Evolutionary conservation across 768 basidiomycete species (phyloP).

Genomic region (Suillus decipiens): DNA sequence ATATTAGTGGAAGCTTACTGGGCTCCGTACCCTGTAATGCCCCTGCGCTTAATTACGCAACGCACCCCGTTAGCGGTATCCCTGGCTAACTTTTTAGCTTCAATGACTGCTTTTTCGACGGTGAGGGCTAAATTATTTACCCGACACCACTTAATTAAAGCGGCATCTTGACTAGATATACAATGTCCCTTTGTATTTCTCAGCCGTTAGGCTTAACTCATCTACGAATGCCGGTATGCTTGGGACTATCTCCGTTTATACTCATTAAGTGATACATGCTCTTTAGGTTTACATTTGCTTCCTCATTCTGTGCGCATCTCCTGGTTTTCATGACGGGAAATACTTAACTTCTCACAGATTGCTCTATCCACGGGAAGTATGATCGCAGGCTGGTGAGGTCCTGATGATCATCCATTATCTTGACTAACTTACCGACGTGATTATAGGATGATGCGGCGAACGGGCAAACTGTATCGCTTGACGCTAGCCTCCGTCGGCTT

Average conservation of each 20-base stretch:
- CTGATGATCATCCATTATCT: slow-evolving; percentile 9
- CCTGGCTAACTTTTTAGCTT: slow-evolving; percentile 74
- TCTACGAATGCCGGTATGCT: slow-evolving; percentile 70
- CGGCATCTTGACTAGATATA: slow-evolving; percentile 55
- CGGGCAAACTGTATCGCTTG: slow-evolving; percentile 82
- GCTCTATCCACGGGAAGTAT: slow-evolving; percentile 86
- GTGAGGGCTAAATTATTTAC: slow-evolving; percentile 37
- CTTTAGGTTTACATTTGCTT: slow-evolving; percentile 76
- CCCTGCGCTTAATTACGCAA: slow-evolving; percentile 72
- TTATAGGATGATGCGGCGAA: slow-evolving; percentile 78
- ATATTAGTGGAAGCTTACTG: slow-evolving; percentile 76
- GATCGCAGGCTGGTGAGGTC: slow-evolving; percentile 76
- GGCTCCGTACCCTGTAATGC: slow-evolving; percentile 89
- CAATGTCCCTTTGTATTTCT: slow-evolving; percentile 88
- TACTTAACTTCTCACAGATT: slow-evolving; percentile 46
- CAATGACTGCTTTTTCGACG: slow-evolving; percentile 80
- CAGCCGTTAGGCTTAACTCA: slow-evolving; percentile 70
- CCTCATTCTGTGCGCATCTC: slow-evolving; percentile 76
- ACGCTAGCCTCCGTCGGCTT: slow-evolving; percentile 67
- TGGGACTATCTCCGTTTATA: neutral
- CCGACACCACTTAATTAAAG: slow-evolving; percentile 10
- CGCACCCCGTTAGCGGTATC: slow-evolving; percentile 84
- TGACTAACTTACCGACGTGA: slow-evolving; percentile 13
- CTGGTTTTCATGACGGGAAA: slow-evolving; percentile 14
- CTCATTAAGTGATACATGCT: slow-evolving; percentile 15